Evolutionary conservation across 176 grass and related monocot genomes (phyloP), one percentile per base, ranked within the genome.

Genomic region (Hyparrhenia diplandra): DNA sequence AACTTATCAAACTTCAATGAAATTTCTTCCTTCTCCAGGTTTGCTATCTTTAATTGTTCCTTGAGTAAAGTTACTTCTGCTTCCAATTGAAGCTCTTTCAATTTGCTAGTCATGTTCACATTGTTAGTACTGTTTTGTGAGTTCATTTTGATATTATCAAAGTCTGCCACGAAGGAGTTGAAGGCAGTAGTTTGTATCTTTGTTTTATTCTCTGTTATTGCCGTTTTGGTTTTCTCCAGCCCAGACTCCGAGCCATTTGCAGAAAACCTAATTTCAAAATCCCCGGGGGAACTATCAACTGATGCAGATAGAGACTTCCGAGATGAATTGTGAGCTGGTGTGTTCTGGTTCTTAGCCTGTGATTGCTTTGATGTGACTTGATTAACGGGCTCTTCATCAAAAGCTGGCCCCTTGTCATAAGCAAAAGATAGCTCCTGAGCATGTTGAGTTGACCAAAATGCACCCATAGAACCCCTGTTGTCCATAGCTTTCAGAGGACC

Each of bases 401-500:
- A 85, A 83, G 58, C 43, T 76, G 91, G 66, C 4, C 39, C 81
- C 67, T 90, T 94, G 47, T 92, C 77, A 67, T 91, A 67, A 35
- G 65, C 55, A 81, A 89, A 81, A 72, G 70, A 55, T 30, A 94
- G 79, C 69, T 89, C 79, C 59, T 95, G 89, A 74, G 90, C 95
- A 86, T 98, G 90, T 74, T 90, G 86, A 64, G 90, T 95, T 29
- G 92, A 95, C 95, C 95, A 98, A 89, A 98, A 98, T 91, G 86
- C 90, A 65, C 95, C 95, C 12, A 89, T 67, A 47, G 90, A 47
- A 62, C 77, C 73, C 45, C 39, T 77, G 40, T 41, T 71, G 37
- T 83, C 88, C 8, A 16, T 57, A 39, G 80, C 74, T 65, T 85
- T 83, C 64, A 67, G 84, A 70, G 57, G 73, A 81, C 69, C 81